Evolutionary conservation across 805 yeast species (phyloP), one percentile per base, ranked within the genome.

Genomic region (Candida insectalens): DNA sequence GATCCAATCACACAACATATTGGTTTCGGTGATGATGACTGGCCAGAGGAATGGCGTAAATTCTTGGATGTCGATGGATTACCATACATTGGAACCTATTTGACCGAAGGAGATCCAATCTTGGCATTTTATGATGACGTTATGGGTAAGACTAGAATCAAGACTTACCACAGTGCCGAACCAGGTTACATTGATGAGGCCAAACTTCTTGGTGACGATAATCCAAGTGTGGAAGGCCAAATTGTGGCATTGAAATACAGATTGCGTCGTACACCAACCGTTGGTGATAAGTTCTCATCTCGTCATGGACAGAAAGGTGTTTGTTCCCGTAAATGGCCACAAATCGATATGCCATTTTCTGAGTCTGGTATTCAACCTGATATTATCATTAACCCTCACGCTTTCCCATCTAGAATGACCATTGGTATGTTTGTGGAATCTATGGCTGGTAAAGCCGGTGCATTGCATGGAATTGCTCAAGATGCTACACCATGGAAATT

Each of bases 331-430:
- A 89, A 88, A 61, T 92, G 96, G 95, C 98, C 97, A 21, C 79
- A 85, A 34, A 68, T 84, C 42, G 97, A 92, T 59, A 77, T 92
- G 95, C 98, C 98, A 35, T 92, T 92, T 66, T 74, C 85, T 44
- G 98, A 92, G 63, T 67, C 83, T 22, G 98, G 98, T 50, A 89
- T 92, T 41, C 95, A 83, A 58, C 98, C 98, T 2, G 98, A 92
- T 62, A 82, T 92, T 47, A 92, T 92, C 53, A 92, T 92, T 53
- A 92, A 92, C 58, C 98, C 98, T 3, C 98, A 89, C 59, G 98
- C 97, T 45, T 92, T 89, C 89, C 98, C 98, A 48, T 89, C 97
- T 32, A 92, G 98, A 69, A 92, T 92, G 98, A 92, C 98, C 9
- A 89, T 92, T 60, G 98, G 98, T 67, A 92, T 92, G 97, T 92